Percentiles rank a stretch among this genome's conserved stretches.
Conservation (phyloP, 2,329 filamentous ascomycete species). For the Penicillium fuscoglaucum region DNA sequence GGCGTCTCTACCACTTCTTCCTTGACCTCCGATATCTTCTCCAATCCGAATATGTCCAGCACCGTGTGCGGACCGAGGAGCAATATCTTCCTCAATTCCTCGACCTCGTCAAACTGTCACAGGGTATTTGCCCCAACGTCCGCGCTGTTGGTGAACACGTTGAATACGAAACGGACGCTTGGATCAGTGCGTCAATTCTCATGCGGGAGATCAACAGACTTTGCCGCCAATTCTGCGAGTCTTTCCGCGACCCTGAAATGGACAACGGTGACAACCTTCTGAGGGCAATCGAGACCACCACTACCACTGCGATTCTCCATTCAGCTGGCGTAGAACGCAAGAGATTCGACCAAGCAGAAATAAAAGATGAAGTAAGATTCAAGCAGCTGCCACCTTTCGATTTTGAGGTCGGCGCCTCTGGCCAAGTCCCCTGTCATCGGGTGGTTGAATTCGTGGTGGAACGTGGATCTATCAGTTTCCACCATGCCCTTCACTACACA, state of each 20-base stretch:
- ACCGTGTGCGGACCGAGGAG: conserved; percentile 76
- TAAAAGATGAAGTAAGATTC: conserved; percentile 83
- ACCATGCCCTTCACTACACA: conserved; percentile 94
- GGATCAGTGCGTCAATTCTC: conserved; percentile 94
- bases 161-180: conserved; percentile 96
- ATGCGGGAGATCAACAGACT: conserved; percentile 93
- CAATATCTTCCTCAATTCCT: conserved; percentile 92
- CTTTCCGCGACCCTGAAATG: conserved; percentile 71
- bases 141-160: conserved; percentile 92
- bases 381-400: conserved; percentile 76
- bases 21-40: conserved; percentile 90
- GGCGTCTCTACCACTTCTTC: conserved; percentile 97
- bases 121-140: conserved; percentile 93
- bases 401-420: conserved; percentile 60
- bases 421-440: conserved; percentile 56
- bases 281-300: conserved; percentile 65
- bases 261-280: conserved; percentile 67
- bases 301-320: conserved; percentile 82
- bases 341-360: conserved; percentile 81
- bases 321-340: conserved; percentile 85
- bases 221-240: conserved; percentile 82
- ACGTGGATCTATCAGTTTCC: conserved; percentile 90
- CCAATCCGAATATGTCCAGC: conserved; percentile 82
- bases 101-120: conserved; percentile 91
- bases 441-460: conserved; percentile 88